A percentile compares a stretch with the other conserved stretches of the same genome.
Conservation (phyloP, 345 rosid genomes). For the Erucastrum elatum region DNA sequence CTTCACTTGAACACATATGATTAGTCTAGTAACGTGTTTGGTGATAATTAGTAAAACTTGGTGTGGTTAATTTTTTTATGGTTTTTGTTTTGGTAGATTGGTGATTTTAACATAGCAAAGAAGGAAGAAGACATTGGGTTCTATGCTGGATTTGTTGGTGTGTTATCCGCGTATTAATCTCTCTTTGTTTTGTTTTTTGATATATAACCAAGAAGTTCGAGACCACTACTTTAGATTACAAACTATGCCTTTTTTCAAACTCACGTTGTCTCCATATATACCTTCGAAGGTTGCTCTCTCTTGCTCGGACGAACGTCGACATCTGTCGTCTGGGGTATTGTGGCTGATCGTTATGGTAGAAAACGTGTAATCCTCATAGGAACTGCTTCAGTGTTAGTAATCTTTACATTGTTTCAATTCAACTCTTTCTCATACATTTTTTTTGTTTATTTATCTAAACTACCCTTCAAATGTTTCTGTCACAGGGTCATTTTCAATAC, state of each 20-base stretch:
- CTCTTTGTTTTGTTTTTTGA: background rate
- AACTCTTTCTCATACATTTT: background rate
- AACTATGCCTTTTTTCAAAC: constrained; percentile 3
- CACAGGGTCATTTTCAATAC: constrained; percentile 88
- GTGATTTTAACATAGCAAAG: constrained; percentile 69
- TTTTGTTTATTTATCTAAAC: background rate
- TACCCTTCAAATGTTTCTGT: background rate
- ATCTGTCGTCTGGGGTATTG: constrained; percentile 77
- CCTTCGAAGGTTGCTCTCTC: constrained; percentile 65
- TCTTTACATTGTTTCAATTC: background rate
- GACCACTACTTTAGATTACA: background rate
- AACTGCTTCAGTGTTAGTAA: constrained; percentile 69
- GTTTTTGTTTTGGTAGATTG: constrained; percentile 45
- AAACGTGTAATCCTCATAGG: constrained; percentile 86
- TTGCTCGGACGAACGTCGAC: constrained; percentile 95
- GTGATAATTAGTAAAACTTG: background rate
- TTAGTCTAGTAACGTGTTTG: background rate
- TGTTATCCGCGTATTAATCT: constrained; percentile 29
- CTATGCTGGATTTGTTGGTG: constrained; percentile 90
- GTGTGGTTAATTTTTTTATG: background rate
- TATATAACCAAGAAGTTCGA: background rate
- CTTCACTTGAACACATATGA: background rate
- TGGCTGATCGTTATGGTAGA: constrained; percentile 92
- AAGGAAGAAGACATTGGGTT: constrained; percentile 87
- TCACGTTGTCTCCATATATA: constrained; percentile 9